These are phyloP conservation scores for Blastocystis sp. DNA, from an alignment of 352 stramenopile genomes.

Conservation along the genomic window DNA sequence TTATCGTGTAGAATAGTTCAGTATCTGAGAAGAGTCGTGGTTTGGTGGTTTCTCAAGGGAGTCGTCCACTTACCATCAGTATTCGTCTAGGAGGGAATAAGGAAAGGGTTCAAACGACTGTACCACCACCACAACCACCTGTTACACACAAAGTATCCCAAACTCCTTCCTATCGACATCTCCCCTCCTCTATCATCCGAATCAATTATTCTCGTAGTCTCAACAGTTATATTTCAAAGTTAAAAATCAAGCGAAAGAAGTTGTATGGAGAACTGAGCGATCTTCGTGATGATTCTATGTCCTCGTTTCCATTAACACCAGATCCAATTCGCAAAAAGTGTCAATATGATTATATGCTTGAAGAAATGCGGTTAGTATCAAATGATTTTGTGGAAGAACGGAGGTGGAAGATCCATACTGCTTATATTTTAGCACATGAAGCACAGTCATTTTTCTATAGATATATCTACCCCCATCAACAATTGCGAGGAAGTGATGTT, in stretches of 20 bases:
- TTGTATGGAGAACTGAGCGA: background rate
- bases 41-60: conserved; percentile 46
- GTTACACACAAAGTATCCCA: background rate
- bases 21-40: background rate
- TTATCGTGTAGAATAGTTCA: conserved; percentile 27
- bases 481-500: too few species aligned
- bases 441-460: conserved; percentile 36
- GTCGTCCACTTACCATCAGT: conserved; percentile 43
- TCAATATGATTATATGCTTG: conserved; percentile 55
- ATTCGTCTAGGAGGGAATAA: conserved; percentile 40
- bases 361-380: conserved; percentile 15
- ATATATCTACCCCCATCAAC: background rate
- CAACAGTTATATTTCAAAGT: conserved; percentile 7
- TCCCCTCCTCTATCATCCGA: background rate
- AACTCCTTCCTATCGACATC: conserved; percentile 40
- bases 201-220: background rate
- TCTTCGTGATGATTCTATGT: conserved; percentile 10
- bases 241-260: conserved; percentile 24
- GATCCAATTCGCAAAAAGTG: conserved; percentile 47
- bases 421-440: conserved; percentile 56
- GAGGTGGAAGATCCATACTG: conserved; percentile 51
- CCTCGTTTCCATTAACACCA: conserved; percentile 9
- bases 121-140: too few species aligned
- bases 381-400: conserved; percentile 61
- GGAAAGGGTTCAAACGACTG: background rate